These are phyloP conservation scores for Moesziomyces parantarcticus DNA, from an alignment of 1,284 basidiomycete species.

Conservation along the genomic window DNA sequence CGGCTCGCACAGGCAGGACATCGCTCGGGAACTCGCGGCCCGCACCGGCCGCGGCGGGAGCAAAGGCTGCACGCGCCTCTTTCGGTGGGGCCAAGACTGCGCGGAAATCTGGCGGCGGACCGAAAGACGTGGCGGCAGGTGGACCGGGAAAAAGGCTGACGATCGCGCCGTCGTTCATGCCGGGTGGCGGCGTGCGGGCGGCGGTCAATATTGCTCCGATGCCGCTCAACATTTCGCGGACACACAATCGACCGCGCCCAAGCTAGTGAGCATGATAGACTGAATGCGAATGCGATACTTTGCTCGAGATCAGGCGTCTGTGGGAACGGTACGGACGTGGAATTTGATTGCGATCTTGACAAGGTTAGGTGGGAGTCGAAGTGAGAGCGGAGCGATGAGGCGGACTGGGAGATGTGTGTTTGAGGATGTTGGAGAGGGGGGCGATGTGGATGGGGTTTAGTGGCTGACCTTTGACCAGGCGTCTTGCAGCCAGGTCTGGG, in stretches of 20 bases:
- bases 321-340: no score
- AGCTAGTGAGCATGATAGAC: constrained; percentile 3
- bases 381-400: no score
- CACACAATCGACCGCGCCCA: constrained; percentile 14
- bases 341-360: no score
- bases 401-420: no score
- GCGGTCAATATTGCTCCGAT: constrained; percentile 16
- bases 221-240: constrained; percentile 15
- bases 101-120: constrained; percentile 2
- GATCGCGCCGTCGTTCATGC: constrained; percentile 5
- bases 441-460: not conserved
- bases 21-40: constrained; percentile 1
- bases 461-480: constrained; percentile 5
- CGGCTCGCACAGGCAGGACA: not conserved
- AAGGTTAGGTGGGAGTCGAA: no score
- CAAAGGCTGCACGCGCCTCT: not conserved
- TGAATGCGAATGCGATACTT: not conserved
- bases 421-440: not conserved
- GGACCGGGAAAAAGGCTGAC: constrained; percentile 20
- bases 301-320: no score
- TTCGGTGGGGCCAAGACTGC: constrained; percentile 2
- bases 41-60: not conserved
- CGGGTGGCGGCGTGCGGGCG: not conserved
- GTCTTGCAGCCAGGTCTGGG: constrained; percentile 16
- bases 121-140: not conserved